Conservation (phyloP, 768 basidiomycete genomes). For the Pisolithus microcarpus region DNA sequence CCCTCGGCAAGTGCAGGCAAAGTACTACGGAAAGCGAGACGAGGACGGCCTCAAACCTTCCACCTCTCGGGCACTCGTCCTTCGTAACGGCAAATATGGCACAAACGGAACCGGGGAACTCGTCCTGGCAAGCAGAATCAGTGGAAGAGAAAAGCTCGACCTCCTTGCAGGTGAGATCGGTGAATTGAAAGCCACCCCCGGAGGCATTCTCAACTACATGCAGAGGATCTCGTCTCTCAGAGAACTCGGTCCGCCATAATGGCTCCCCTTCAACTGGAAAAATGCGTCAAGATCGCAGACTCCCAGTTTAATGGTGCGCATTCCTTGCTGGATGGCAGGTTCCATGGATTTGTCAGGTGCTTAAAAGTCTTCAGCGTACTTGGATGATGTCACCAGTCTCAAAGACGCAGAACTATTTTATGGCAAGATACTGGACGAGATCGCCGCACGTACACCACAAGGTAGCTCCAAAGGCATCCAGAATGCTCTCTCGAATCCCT, state of each 20-base stretch:
- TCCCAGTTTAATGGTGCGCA: constrained; percentile 63
- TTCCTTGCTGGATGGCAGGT: neutral
- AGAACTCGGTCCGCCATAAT: constrained; percentile 52
- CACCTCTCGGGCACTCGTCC: constrained; percentile 63
- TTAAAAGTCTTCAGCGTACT: constrained; percentile 39
- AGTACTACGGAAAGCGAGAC: constrained; percentile 34
- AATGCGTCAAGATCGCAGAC: constrained; percentile 60
- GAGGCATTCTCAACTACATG: neutral
- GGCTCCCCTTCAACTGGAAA: constrained; percentile 57
- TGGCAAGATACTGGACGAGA: constrained; percentile 47
- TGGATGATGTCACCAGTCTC: constrained; percentile 64
- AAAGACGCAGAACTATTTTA: constrained; percentile 61
- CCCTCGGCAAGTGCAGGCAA: constrained; percentile 41
- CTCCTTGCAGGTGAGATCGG: constrained; percentile 57
- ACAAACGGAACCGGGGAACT: constrained; percentile 66
- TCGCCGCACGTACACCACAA: constrained; percentile 42
- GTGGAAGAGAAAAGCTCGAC: constrained; percentile 75
- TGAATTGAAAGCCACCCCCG: neutral
- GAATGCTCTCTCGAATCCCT: constrained; percentile 33
- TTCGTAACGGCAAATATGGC: constrained; percentile 72
- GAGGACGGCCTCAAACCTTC: constrained; percentile 50
- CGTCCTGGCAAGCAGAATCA: constrained; percentile 49
- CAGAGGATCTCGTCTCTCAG: constrained; percentile 59
- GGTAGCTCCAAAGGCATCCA: constrained; percentile 19
- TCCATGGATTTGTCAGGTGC: neutral